A percentile compares a stretch with the other conserved stretches of the same genome.
Evolutionary conservation across 768 basidiomycete genomes (phyloP).

Genomic region (Pleurotus pulmonarius): DNA sequence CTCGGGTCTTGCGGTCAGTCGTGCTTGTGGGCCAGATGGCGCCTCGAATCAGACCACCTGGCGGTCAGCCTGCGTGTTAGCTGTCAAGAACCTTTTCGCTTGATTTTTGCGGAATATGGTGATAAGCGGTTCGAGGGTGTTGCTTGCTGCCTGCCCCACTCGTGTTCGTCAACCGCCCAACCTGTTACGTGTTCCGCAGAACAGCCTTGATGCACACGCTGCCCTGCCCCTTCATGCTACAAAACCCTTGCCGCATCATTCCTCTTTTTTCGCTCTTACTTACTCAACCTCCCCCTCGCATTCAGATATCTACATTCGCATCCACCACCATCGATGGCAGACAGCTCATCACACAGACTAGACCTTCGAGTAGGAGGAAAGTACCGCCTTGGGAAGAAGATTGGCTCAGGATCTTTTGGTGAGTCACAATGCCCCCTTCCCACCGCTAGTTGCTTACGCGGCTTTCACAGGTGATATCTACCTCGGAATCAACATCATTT

Average conservation of each 20-base stretch:
- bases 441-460: too few species aligned
- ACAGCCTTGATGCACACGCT: slow-evolving; percentile 39
- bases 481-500: slow-evolving; percentile 99
- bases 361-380: slow-evolving; percentile 91
- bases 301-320: slow-evolving; percentile 15
- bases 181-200: slow-evolving; percentile 30
- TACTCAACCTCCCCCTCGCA: slow-evolving; percentile 7
- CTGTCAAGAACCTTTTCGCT: background rate
- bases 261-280: slow-evolving; percentile 11
- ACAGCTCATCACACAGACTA: slow-evolving; percentile 65
- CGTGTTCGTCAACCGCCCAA: slow-evolving; percentile 24
- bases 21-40: background rate
- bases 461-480: slow-evolving; percentile 84
- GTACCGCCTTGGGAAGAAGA: slow-evolving; percentile 99
- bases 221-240: slow-evolving; percentile 29
- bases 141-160: background rate
- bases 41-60: background rate
- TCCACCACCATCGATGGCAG: slow-evolving; percentile 55
- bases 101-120: background rate
- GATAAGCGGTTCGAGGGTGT: background rate
- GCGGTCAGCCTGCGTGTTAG: background rate
- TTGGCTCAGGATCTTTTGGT: slow-evolving; percentile 98
- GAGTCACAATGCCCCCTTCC: slow-evolving; percentile 23
- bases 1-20: background rate
- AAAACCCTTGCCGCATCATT: slow-evolving; percentile 22